phyloP scores from a whole-genome alignment of 768 basidiomycete species.

The Suillus brevipes region DNA sequence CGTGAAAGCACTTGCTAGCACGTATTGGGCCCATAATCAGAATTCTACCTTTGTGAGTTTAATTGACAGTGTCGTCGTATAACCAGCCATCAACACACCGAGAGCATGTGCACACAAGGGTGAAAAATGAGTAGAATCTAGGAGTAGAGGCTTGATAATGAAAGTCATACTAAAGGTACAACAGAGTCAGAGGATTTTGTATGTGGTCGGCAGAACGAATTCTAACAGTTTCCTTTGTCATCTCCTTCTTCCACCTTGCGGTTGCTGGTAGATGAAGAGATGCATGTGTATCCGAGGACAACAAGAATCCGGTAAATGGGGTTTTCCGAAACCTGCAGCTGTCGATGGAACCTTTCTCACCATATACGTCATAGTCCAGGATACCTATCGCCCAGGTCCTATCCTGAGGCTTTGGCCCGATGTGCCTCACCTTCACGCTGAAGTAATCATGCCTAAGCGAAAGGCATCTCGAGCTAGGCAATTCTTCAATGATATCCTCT shows the following conservation, averaged over 20 bases:
- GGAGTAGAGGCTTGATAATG: background rate
- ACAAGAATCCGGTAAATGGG: constrained; percentile 5
- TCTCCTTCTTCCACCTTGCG: constrained; percentile 9
- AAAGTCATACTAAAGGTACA: background rate
- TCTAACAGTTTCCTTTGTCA: background rate
- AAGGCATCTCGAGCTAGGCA: background rate
- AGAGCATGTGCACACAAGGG: background rate
- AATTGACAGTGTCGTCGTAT: background rate
- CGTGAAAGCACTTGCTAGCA: background rate
- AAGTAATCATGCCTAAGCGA: background rate
- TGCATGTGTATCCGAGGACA: background rate
- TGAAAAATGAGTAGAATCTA: background rate
- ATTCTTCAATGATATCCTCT: background rate
- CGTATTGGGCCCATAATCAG: background rate
- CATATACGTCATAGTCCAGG: constrained; percentile 3
- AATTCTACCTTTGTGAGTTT: background rate
- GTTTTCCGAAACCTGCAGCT: background rate
- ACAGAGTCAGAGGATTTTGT: background rate
- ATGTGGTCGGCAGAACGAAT: background rate
- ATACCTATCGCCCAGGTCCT: constrained; percentile 5
- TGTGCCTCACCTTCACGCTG: background rate
- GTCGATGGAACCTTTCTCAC: background rate
- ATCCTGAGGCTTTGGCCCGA: background rate
- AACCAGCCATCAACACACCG: background rate
- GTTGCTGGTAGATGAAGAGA: background rate